A percentile compares a stretch with the other conserved stretches of the same genome.
Evolutionary conservation across 2,329 filamentous ascomycete species (phyloP).

Genomic region (Diaporthe aspalathi): DNA sequence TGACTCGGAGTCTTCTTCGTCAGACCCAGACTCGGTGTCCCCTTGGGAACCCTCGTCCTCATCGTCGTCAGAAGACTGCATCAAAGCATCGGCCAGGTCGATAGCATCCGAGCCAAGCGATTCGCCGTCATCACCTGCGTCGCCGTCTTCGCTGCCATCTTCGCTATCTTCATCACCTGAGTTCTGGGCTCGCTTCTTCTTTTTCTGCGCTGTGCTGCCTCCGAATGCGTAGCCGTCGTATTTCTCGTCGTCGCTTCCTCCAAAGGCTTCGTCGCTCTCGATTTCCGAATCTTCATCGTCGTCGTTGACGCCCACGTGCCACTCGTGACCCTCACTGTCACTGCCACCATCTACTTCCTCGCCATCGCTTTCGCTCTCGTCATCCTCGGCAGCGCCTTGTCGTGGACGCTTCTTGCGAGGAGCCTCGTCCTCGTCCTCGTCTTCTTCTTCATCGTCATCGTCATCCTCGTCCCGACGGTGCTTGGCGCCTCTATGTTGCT

Average conservation of each 20-base stretch:
- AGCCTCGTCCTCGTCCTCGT: conserved; percentile 74
- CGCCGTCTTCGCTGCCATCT: conserved; percentile 31
- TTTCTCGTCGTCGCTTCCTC: conserved; percentile 86
- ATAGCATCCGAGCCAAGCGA: conserved; percentile 52
- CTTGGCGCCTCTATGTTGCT: conserved; percentile 50
- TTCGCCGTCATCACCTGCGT: conserved; percentile 58
- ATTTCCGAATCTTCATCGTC: conserved; percentile 73
- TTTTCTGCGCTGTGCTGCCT: conserved; percentile 56
- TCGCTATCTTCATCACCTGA: conserved; percentile 48
- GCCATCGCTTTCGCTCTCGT: conserved; percentile 60
- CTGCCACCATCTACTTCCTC: conserved; percentile 78
- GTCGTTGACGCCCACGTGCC: conserved; percentile 76
- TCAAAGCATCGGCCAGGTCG: conserved; percentile 38
- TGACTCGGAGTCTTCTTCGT: conserved; percentile 58
- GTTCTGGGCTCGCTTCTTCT: conserved; percentile 42
- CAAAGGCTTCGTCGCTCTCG: conserved; percentile 83
- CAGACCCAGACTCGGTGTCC: conserved; percentile 56
- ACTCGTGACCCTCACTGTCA: conserved; percentile 88
- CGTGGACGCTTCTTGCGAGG: conserved; percentile 52
- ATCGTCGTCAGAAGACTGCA: conserved; percentile 60
- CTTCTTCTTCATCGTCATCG: conserved; percentile 67
- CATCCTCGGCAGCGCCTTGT: conserved; percentile 54
- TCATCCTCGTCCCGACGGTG: conserved; percentile 58
- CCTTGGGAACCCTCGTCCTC: conserved; percentile 57
- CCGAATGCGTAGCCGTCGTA: conserved; percentile 78